Evolutionary conservation across 257 asterid species (phyloP).

Genomic region (Petrea volubilis): DNA sequence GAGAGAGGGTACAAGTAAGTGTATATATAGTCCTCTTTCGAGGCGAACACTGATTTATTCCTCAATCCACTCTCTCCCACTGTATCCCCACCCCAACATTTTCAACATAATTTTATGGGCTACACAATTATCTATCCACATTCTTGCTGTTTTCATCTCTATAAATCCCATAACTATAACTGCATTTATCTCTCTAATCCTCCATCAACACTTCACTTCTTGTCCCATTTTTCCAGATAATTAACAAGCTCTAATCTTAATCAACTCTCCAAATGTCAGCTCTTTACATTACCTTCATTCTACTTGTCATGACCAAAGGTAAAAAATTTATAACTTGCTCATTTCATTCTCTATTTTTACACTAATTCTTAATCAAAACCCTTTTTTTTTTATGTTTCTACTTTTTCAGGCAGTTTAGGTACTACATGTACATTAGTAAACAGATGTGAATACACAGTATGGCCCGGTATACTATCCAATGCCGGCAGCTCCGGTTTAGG

Average conservation of each 20-base stretch:
- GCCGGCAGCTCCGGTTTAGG: conserved; percentile 22
- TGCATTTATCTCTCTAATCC: background rate
- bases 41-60: background rate
- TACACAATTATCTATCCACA: background rate
- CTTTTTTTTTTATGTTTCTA: background rate
- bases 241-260: background rate
- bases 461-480: conserved; percentile 38
- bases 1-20: background rate
- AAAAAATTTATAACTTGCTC: background rate
- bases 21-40: background rate
- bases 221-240: background rate
- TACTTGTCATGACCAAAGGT: conserved; percentile 9
- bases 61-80: background rate
- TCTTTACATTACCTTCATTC: background rate
- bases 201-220: background rate
- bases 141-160: background rate
- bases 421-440: conserved; percentile 32
- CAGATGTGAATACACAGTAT: conserved; percentile 31
- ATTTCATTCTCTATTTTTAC: background rate
- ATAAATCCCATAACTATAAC: background rate
- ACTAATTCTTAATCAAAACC: background rate
- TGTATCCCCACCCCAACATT: background rate
- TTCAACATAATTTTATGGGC: background rate
- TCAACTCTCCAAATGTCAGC: conserved; percentile 12
- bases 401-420: conserved; percentile 22